Evolutionary conservation across 768 basidiomycete genomes (phyloP), one percentile per base, ranked within the genome.

Genomic region (Boletus bicolor): DNA sequence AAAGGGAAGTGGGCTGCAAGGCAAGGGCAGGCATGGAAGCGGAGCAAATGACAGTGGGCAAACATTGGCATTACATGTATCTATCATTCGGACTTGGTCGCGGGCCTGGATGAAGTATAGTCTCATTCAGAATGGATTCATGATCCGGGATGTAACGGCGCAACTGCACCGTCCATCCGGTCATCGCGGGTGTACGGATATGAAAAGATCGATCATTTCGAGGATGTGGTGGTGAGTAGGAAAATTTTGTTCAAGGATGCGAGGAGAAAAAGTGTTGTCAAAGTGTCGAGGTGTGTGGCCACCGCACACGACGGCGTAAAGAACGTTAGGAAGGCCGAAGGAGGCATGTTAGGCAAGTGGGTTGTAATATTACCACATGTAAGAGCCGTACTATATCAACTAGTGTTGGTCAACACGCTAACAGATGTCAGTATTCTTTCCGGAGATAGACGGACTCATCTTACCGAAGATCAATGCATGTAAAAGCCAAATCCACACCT

Each of bases 361-460:
- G 41, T 28, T 41, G 51, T 44, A 41, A 44, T 37, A 64, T 54
- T 43, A 54, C 62, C 28, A 24, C 57, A 61, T 52, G 52, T 7
- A 34, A 64, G 55, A 44, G 64, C 64, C 57, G 55, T 59, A 50
- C 60, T 56, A 62, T 45, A 36, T 21, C 64, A 64, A 34, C 55
- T 21, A 9, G 46, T n/a, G 44, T 42, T 51, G 44, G 37, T 32
- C 51, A 34, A 57, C 58, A 38, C 51, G 51, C 57, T 51, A 51
- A 53, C 42, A 49, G 55, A 65, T 62, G 65, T 53, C 51, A 44
- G 43, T 50, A 26, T 57, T 56, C 56, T 48, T 53, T 44, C 60
- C 70, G 70, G 70, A 72, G 68, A 68, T 72, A 54, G 42, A 59
- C 71, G 70, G 71, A 67, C 42, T 54, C 56, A 63, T 68, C 53